Percentiles rank a stretch among this genome's conserved stretches.
Conservation (phyloP, 371 early-diverging fungal species). For the Smittium mucronatum region DNA sequence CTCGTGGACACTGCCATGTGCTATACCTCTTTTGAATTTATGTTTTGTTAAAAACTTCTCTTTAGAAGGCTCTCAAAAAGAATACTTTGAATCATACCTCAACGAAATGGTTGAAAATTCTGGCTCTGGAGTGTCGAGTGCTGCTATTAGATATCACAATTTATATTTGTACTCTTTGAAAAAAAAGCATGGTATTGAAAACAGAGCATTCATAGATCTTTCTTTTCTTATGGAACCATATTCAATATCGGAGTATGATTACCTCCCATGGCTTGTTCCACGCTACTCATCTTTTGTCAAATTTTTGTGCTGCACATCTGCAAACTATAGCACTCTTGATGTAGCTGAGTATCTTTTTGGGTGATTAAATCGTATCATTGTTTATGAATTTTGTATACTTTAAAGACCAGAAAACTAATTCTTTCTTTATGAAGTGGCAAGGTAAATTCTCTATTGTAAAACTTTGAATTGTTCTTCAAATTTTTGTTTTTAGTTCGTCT, state of each 20-base stretch:
- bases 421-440: too few species aligned
- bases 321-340: background rate
- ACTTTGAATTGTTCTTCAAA: too few species aligned
- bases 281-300: background rate
- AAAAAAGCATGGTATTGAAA: background rate
- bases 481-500: too few species aligned
- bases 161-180: background rate
- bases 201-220: background rate
- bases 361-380: too few species aligned
- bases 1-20: background rate
- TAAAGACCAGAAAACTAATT: too few species aligned
- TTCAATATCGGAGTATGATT: background rate
- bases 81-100: background rate
- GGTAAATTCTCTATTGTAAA: too few species aligned
- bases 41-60: background rate
- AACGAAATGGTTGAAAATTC: background rate
- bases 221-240: background rate
- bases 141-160: background rate
- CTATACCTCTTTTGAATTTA: background rate
- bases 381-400: too few species aligned
- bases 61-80: too few species aligned
- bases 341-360: background rate
- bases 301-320: background rate
- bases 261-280: constrained; percentile 8
- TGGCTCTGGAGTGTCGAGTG: background rate